phyloP scores from a whole-genome alignment of 331 rosid genomes.

The Pyracantha coccinea region DNA sequence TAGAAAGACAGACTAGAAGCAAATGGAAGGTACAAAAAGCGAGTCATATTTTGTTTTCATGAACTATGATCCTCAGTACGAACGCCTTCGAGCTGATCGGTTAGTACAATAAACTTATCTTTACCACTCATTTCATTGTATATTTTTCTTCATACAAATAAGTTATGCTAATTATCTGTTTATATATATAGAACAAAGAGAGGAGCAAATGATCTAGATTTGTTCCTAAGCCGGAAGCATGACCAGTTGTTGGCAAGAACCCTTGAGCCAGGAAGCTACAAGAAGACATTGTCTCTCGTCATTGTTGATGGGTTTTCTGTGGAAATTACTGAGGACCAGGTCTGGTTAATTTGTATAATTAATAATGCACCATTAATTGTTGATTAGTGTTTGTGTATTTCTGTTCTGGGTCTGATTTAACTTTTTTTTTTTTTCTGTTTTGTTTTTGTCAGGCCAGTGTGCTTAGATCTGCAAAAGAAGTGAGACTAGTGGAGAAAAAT shows the following conservation, averaged over 20 bases:
- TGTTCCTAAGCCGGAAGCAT: slow-evolving; percentile 69
- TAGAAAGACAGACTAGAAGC: neutral
- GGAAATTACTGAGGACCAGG: slow-evolving; percentile 66
- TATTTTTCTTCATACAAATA: neutral
- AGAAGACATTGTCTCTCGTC: slow-evolving; percentile 59
- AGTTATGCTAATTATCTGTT: neutral
- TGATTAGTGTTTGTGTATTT: neutral
- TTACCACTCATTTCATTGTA: neutral
- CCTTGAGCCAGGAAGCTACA: slow-evolving; percentile 62
- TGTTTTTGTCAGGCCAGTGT: slow-evolving; percentile 43
- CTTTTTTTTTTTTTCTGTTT: neutral
- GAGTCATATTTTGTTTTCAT: slow-evolving; percentile 80
- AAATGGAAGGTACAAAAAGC: slow-evolving; percentile 37
- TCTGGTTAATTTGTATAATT: neutral
- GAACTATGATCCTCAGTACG: slow-evolving; percentile 84
- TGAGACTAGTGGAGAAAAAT: slow-evolving; percentile 87
- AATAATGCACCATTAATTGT: neutral
- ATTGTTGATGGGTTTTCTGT: slow-evolving; percentile 85
- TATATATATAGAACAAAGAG: slow-evolving; percentile 25
- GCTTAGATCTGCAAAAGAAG: slow-evolving; percentile 87
- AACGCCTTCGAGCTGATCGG: slow-evolving; percentile 65
- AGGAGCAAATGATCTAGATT: slow-evolving; percentile 56
- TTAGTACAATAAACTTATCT: slow-evolving; percentile 6
- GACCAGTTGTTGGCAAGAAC: slow-evolving; percentile 60
- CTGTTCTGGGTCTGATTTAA: neutral